Evolutionary conservation across 2,329 filamentous ascomycete species (phyloP).

Genomic region (Rhinocladiella similis): DNA sequence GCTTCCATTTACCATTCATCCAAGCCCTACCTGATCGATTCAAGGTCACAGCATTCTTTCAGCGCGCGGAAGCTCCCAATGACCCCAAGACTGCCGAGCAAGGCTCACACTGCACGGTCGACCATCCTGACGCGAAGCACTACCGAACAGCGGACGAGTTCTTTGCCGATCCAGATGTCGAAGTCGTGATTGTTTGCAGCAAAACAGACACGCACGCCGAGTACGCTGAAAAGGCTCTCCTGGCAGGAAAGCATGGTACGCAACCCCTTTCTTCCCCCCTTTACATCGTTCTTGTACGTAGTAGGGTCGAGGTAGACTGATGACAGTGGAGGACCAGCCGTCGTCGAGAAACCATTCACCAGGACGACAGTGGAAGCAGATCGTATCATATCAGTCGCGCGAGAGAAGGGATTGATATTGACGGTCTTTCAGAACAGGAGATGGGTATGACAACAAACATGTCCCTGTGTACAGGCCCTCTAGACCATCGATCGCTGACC

Average conservation of each 20-base stretch:
- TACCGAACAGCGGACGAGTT: slow-evolving; percentile 63
- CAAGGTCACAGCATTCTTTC: slow-evolving; percentile 71
- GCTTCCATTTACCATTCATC: slow-evolving; percentile 82
- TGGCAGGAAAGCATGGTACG: slow-evolving; percentile 66
- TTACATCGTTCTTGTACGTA: not conserved
- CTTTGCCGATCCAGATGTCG: slow-evolving; percentile 64
- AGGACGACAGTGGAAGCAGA: slow-evolving; percentile 68
- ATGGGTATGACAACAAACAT: slow-evolving; percentile 9
- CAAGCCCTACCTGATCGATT: slow-evolving; percentile 58
- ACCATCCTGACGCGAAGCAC: slow-evolving; percentile 65
- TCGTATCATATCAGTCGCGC: slow-evolving; percentile 58
- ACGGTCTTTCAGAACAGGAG: slow-evolving; percentile 73
- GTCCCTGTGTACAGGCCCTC: not conserved
- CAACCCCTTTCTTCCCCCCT: not conserved
- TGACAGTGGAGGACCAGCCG: slow-evolving; percentile 44
- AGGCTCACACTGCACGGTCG: slow-evolving; percentile 64
- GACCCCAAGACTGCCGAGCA: slow-evolving; percentile 51
- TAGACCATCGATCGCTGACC: not conserved
- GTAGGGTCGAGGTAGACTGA: not conserved
- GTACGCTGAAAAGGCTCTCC: slow-evolving; percentile 65
- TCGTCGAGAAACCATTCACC: slow-evolving; percentile 82
- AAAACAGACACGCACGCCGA: slow-evolving; percentile 69
- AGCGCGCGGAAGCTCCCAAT: slow-evolving; percentile 52
- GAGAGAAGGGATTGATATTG: slow-evolving; percentile 53
- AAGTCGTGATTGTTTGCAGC: slow-evolving; percentile 72